Evolutionary conservation across 2,329 filamentous ascomycete species (phyloP).

Genomic region (Cladophialophora psammophila): DNA sequence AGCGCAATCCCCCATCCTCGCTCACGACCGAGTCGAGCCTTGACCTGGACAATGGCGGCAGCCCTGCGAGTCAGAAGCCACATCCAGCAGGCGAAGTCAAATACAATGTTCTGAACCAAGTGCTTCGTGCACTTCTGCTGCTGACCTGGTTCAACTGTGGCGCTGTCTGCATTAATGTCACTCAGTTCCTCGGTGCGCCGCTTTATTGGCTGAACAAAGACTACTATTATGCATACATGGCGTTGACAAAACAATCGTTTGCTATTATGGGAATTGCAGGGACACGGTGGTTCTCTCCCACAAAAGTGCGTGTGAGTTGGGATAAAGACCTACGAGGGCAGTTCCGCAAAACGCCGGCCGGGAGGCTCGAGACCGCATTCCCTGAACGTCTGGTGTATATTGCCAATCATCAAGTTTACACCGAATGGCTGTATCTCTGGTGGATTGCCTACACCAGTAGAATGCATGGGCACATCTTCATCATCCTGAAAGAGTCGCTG

Average conservation of each 20-base stretch:
- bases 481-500: conserved; percentile 71
- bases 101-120: conserved; percentile 55
- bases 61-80: conserved; percentile 16
- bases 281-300: conserved; percentile 69
- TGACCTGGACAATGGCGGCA: conserved; percentile 23
- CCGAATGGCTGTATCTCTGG: conserved; percentile 74
- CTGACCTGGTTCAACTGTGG: conserved; percentile 55
- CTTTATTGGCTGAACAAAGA: conserved; percentile 67
- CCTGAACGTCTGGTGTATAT: conserved; percentile 68
- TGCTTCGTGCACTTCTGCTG: conserved; percentile 54
- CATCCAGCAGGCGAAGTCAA: conserved; percentile 47
- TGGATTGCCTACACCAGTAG: conserved; percentile 70
- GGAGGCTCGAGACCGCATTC: conserved; percentile 65
- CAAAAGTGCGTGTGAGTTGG: conserved; percentile 67
- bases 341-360: conserved; percentile 63
- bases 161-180: conserved; percentile 56
- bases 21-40: conserved; percentile 1
- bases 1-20: conserved; percentile 39
- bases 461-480: conserved; percentile 72
- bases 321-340: conserved; percentile 68
- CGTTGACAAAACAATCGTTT: conserved; percentile 70
- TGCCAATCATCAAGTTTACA: conserved; percentile 72
- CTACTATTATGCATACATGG: conserved; percentile 71
- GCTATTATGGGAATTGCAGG: conserved; percentile 68
- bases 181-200: conserved; percentile 67